Percentiles rank a stretch among this genome's conserved stretches.
These are phyloP conservation scores for Podila verticillata DNA, from an alignment of 192 early-diverging fungal species.

Conservation along the genomic window DNA sequence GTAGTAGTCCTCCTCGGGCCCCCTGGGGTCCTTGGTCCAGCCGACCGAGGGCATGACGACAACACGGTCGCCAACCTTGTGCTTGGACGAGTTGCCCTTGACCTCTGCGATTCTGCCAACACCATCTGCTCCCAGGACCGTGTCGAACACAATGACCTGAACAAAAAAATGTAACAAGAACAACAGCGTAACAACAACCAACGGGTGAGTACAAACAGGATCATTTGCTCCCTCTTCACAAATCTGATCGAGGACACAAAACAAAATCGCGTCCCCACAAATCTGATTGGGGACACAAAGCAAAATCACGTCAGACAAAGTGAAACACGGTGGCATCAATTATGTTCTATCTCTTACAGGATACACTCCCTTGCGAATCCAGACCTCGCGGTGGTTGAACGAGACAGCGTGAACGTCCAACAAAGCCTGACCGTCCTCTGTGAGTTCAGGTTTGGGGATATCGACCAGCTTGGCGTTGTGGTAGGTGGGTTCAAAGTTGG, in stretches of 20 bases:
- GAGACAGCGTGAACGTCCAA: slow-evolving; percentile 34
- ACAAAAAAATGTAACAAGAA: too few relatives aligned
- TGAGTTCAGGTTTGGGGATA: slow-evolving; percentile 8
- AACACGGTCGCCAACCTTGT: slow-evolving; percentile 47
- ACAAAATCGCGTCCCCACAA: too few relatives aligned
- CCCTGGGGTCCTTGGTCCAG: slow-evolving; percentile 62
- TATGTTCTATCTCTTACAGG: slow-evolving; percentile 53
- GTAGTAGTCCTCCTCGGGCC: slow-evolving; percentile 59
- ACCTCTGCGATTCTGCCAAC: slow-evolving; percentile 55
- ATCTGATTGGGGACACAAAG: too few relatives aligned
- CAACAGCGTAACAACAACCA: too few relatives aligned
- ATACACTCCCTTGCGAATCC: slow-evolving; percentile 61
- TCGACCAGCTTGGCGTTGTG: slow-evolving; percentile 25
- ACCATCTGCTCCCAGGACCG: slow-evolving; percentile 66
- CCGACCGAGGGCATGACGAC: slow-evolving; percentile 62
- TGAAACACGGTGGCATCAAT: too few relatives aligned
- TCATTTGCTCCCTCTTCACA: not conserved
- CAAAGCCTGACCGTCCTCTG: slow-evolving; percentile 19
- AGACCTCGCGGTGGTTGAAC: slow-evolving; percentile 46
- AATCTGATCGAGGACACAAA: not conserved
- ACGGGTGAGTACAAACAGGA: too few relatives aligned
- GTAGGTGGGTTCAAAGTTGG: slow-evolving; percentile 11
- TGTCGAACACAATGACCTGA: slow-evolving; percentile 56
- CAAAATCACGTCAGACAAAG: too few relatives aligned
- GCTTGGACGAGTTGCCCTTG: slow-evolving; percentile 27